Evolutionary conservation across 2,329 filamentous ascomycete genomes (phyloP).

Genomic region (Talaromyces sp.): DNA sequence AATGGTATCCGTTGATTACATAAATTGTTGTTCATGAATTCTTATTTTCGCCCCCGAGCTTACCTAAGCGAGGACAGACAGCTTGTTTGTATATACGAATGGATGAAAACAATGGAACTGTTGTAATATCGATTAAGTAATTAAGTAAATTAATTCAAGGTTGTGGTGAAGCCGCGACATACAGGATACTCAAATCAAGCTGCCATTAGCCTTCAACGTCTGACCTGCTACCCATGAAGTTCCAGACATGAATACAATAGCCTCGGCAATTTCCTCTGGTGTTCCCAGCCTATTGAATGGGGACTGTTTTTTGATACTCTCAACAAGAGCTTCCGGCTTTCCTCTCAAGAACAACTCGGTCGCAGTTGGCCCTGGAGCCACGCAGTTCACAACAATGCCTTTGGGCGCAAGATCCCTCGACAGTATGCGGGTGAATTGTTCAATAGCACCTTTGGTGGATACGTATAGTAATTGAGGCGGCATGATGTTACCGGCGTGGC

Average conservation of each 20-base stretch:
- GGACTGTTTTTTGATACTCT: slow-evolving; percentile 22
- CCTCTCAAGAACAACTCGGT: slow-evolving; percentile 56
- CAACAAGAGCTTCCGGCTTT: slow-evolving; percentile 41
- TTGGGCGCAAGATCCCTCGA: slow-evolving; percentile 55
- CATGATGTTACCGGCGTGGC: slow-evolving; percentile 39
- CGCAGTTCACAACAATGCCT: slow-evolving; percentile 51
- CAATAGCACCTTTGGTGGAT: slow-evolving; percentile 58
- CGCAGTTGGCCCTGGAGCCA: slow-evolving; percentile 54
- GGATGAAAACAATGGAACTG: not conserved
- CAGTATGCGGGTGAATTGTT: slow-evolving; percentile 56
- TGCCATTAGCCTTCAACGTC: slow-evolving; percentile 47
- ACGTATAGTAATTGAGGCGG: slow-evolving; percentile 53
- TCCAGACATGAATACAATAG: slow-evolving; percentile 41
- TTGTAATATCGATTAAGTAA: not conserved
- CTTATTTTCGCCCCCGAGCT: no score
- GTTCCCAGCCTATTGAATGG: slow-evolving; percentile 25
- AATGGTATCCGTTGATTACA: no score
- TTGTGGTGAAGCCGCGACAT: not conserved
- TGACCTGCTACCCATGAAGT: slow-evolving; percentile 50
- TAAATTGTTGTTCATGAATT: no score
- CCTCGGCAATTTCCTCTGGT: slow-evolving; percentile 42
- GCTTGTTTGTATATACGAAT: not conserved
- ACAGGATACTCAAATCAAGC: not conserved
- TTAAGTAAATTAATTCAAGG: not conserved
- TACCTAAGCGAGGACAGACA: no score